A percentile compares a stretch with the other conserved stretches of the same genome.
phyloP scores from a whole-genome alignment of 108 stramenopile genomes.

The Nitzschia sp. region DNA sequence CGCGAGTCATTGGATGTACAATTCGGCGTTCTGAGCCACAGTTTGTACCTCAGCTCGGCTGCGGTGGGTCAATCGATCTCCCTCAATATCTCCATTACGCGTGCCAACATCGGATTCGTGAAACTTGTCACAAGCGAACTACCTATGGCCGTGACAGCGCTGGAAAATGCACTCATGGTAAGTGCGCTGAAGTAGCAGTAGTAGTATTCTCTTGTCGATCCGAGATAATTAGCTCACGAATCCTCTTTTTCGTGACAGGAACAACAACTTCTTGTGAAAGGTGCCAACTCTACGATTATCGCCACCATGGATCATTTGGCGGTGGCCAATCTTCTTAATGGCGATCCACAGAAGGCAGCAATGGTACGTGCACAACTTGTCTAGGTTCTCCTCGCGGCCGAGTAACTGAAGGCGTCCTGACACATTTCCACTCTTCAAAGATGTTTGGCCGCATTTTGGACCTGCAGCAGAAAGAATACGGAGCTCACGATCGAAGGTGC shows the following conservation, averaged over 20 bases:
- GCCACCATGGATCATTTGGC: slow-evolving; percentile 61
- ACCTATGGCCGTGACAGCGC: slow-evolving; percentile 20
- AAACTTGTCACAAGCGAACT: slow-evolving; percentile 38
- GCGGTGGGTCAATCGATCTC: slow-evolving; percentile 31
- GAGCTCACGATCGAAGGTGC: slow-evolving; percentile 30
- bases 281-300: slow-evolving; percentile 38
- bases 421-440: slow-evolving; percentile 6
- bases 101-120: slow-evolving; percentile 50
- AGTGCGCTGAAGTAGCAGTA: too few relatives aligned
- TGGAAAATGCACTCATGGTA: slow-evolving; percentile 49
- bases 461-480: slow-evolving; percentile 37
- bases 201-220: too few relatives aligned
- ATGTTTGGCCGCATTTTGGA: slow-evolving; percentile 42
- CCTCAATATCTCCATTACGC: slow-evolving; percentile 44
- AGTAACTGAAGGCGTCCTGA: too few relatives aligned
- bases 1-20: slow-evolving; percentile 45
- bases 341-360: slow-evolving; percentile 37
- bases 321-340: slow-evolving; percentile 40
- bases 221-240: background rate
- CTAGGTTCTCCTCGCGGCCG: too few relatives aligned
- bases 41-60: slow-evolving; percentile 39
- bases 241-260: slow-evolving; percentile 3
- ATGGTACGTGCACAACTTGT: slow-evolving; percentile 30
- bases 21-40: slow-evolving; percentile 24
- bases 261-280: slow-evolving; percentile 46